phyloP scores from a whole-genome alignment of 768 basidiomycete genomes.

The Lentinula detonsa region DNA sequence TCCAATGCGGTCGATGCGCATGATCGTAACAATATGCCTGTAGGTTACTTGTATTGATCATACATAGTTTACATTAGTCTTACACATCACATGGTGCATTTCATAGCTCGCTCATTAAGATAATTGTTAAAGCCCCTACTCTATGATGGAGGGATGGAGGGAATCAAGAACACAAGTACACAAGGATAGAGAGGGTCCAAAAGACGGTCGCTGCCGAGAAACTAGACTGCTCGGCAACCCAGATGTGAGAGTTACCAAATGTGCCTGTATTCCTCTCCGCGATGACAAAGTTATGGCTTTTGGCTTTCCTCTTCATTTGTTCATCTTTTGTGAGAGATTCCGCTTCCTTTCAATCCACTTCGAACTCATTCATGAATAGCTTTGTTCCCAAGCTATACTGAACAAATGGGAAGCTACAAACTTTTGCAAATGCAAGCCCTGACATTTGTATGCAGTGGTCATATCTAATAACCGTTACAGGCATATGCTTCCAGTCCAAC shows the following conservation, averaged over 20 bases:
- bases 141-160: no score
- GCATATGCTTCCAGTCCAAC: constrained; percentile 87
- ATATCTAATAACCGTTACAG: constrained; percentile 31
- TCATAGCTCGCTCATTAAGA: no score
- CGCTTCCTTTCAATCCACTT: constrained; percentile 4
- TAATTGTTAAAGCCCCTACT: no score
- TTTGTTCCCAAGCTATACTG: constrained; percentile 35
- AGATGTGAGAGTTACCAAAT: neutral
- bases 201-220: neutral
- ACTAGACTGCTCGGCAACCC: neutral
- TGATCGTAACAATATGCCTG: no score
- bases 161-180: no score
- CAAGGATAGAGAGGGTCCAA: neutral
- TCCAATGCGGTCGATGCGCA: no score
- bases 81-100: no score
- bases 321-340: constrained; percentile 8
- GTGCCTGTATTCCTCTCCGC: neutral
- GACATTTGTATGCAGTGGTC: neutral
- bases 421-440: constrained; percentile 73
- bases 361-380: constrained; percentile 19
- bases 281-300: neutral
- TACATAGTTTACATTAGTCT: no score
- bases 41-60: no score
- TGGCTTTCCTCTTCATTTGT: neutral
- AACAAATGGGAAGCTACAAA: constrained; percentile 87